phyloP scores from a whole-genome alignment of 768 basidiomycete species.

The Tricholoma sp. region DNA sequence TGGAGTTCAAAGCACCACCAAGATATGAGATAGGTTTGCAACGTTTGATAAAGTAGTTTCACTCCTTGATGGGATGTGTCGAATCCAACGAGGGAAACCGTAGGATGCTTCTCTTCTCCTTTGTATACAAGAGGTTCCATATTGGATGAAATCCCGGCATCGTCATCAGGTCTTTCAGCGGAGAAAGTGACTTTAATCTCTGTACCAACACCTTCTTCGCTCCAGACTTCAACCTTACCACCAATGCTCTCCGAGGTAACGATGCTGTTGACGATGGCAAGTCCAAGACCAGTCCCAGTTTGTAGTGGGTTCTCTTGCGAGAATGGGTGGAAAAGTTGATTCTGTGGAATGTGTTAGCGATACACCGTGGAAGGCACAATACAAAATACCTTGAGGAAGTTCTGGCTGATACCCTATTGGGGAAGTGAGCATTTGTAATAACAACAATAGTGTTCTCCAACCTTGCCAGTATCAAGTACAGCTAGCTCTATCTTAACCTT shows the following conservation, averaged over 20 bases:
- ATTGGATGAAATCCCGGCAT: conserved; percentile 26
- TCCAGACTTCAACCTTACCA: conserved; percentile 93
- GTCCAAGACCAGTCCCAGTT: conserved; percentile 88
- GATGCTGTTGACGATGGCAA: conserved; percentile 94
- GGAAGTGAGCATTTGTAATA: conserved; percentile 1
- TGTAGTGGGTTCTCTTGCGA: conserved; percentile 95
- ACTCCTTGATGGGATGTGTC: conserved; percentile 57
- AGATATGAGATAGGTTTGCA: conserved; percentile 58
- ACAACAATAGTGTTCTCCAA: conserved; percentile 18
- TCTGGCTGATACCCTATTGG: conserved; percentile 78
- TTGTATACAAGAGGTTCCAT: conserved; percentile 45
- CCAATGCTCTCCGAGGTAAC: conserved; percentile 79
- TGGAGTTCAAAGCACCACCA: conserved; percentile 73
- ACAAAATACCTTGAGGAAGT: conserved; percentile 72
- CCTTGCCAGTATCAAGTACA: conserved; percentile 89
- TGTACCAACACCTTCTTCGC: conserved; percentile 84
- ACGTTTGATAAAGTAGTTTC: conserved; percentile 56
- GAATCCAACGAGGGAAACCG: conserved; percentile 72
- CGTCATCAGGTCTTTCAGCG: conserved; percentile 54
- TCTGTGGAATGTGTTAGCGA: conserved; percentile 36
- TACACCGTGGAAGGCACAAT: neutral
- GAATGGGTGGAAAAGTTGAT: conserved; percentile 95
- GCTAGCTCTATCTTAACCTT: conserved; percentile 76
- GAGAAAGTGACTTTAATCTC: conserved; percentile 85
- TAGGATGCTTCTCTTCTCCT: conserved; percentile 35